Base-by-base conservation (phyloP, 495 filamentous ascomycete species). In the Tuber brumale region DNA sequence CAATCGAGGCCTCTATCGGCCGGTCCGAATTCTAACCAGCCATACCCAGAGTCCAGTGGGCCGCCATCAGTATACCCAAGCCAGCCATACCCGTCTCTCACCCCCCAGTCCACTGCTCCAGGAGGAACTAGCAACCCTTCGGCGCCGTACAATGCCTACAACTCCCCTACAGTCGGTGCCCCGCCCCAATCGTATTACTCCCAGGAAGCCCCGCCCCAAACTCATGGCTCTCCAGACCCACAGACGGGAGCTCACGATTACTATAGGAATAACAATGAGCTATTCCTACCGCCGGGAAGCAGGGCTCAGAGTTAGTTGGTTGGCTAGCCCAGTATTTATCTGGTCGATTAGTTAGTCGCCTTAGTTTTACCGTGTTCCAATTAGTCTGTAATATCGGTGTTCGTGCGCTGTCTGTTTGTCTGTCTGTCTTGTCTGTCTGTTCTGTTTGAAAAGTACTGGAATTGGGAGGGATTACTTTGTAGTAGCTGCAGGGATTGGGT, bases 221-320 rank as follows among this genome's bases (percentile, higher is more conserved):
- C 69, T 42, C 43, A 75, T 72, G 35, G 44, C n/a, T 73, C 46
- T 12, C 71, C 76, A 31, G 51, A 61, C n/a, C 51, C 51, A 61
- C 51, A 61, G n/a, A 61, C 51, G 12, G 51, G 51, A 23, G 76
- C 81, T 31, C 81, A 83, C 31, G 81, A 83, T 41, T 83, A 83
- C 75, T 83, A 83, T n/a, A 73, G 73, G 70, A 76, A 76, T 23
- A 83, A 72, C 42, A 61, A 61, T n/a, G 81, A 82, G 39, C 74
- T 83, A 48, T 83, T 81, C 35, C 66, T 83, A 23, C 81, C 81
- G 31, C 69, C 76, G 27, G 81, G 81, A 66, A 83, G 76, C 42
- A 78, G 81, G 70, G 81, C 81, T 57, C 80, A 81, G 69, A 75
- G 80, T 39, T 82, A 73, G 41, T 66, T n/a, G 51, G 51, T 61